phyloP scores from a whole-genome alignment of 2,329 filamentous ascomycete species.

The Scorias spongiosa region DNA sequence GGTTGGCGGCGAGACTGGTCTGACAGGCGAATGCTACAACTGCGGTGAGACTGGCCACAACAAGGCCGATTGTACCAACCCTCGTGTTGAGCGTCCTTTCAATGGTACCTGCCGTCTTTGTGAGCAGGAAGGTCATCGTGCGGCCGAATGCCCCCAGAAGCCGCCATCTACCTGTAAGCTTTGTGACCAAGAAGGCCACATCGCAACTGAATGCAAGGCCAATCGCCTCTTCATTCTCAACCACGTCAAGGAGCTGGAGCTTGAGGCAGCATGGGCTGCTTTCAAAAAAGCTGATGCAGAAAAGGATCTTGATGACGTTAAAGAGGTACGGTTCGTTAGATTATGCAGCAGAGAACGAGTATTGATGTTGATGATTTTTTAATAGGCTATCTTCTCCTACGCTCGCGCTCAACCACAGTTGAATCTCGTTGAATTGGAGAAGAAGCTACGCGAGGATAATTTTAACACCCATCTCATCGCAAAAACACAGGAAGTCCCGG shows the following conservation, averaged over 20 bases:
- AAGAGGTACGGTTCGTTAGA: conserved; percentile 29
- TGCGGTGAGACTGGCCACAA: conserved; percentile 46
- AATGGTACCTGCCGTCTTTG: conserved; percentile 46
- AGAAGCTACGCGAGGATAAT: conserved; percentile 38
- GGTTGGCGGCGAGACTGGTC: conserved; percentile 8
- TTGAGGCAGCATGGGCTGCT: conserved; percentile 44
- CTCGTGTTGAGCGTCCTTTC: conserved; percentile 35
- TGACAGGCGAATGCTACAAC: conserved; percentile 41
- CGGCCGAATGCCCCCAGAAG: conserved; percentile 48
- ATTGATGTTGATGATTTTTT: background rate
- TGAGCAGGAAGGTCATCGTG: conserved; percentile 37
- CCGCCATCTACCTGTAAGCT: conserved; percentile 43
- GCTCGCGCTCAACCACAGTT: conserved; percentile 43
- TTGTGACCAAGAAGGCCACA: conserved; percentile 49
- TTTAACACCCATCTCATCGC: conserved; percentile 48
- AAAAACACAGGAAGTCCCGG: conserved; percentile 37
- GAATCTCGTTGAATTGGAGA: conserved; percentile 47
- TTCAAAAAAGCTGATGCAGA: conserved; percentile 38
- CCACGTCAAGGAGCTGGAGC: conserved; percentile 24
- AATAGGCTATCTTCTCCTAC: conserved; percentile 34
- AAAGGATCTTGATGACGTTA: conserved; percentile 47
- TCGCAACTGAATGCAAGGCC: conserved; percentile 40
- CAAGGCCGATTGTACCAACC: conserved; percentile 47
- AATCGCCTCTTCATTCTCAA: conserved; percentile 44
- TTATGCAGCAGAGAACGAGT: background rate